Percentiles rank a stretch among this genome's conserved stretches.
Evolutionary conservation across 2,329 filamentous ascomycete genomes (phyloP).

Genomic region (Bipolaris victoriae): DNA sequence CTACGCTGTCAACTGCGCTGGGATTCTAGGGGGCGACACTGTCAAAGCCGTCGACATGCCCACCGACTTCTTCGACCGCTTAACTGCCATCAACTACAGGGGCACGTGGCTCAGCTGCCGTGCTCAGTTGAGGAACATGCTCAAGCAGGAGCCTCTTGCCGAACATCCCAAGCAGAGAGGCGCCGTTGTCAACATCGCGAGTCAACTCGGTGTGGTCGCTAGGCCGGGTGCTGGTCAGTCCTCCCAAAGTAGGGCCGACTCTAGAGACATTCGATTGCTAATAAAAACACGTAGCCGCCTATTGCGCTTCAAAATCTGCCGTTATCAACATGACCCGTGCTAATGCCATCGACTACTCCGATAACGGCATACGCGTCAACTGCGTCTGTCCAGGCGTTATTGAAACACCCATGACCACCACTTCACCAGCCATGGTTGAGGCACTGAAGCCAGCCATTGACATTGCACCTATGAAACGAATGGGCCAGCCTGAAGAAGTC

Average conservation of each 20-base stretch:
- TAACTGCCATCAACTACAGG: conserved; percentile 63
- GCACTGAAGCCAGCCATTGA: conserved; percentile 48
- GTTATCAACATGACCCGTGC: conserved; percentile 64
- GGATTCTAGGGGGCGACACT: conserved; percentile 54
- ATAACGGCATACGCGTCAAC: conserved; percentile 61
- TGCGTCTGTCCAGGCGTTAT: conserved; percentile 63
- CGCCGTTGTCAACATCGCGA: conserved; percentile 62
- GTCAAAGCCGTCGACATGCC: conserved; percentile 56
- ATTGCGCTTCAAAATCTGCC: conserved; percentile 65
- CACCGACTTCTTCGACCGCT: conserved; percentile 57
- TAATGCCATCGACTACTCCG: conserved; percentile 64
- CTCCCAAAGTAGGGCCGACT: background rate
- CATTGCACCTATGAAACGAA: conserved; percentile 56
- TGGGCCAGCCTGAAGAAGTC: conserved; percentile 60
- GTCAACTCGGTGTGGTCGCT: conserved; percentile 56
- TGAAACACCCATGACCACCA: conserved; percentile 48
- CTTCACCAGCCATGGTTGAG: conserved; percentile 40
- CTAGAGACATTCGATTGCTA: background rate
- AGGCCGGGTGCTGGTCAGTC: conserved; percentile 32
- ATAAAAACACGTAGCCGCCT: conserved; percentile 53
- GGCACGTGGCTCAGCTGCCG: conserved; percentile 64
- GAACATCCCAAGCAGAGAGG: conserved; percentile 45
- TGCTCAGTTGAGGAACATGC: conserved; percentile 59
- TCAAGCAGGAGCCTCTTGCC: conserved; percentile 58
- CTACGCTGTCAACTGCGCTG: conserved; percentile 63